These are phyloP conservation scores for Crithidia fasciculata DNA, from an alignment of 208 protist genomes.

Conservation along the genomic window DNA sequence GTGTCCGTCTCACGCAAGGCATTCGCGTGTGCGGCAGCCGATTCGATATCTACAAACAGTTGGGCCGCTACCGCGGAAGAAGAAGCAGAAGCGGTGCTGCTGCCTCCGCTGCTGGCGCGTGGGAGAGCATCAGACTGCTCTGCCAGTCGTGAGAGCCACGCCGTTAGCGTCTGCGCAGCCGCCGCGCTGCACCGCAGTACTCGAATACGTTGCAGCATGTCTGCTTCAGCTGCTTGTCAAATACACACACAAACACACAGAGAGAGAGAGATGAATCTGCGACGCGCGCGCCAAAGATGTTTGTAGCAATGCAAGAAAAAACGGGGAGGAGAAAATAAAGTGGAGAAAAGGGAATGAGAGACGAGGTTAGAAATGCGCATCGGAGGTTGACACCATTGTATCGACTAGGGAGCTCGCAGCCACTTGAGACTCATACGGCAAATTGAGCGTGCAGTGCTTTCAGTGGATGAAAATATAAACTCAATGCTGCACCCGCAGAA, in stretches of 20 bases:
- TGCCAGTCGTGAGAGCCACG: conserved; percentile 42
- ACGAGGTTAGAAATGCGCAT: background rate
- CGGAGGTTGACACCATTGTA: background rate
- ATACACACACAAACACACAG: conserved; percentile 12
- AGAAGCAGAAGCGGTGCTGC: background rate
- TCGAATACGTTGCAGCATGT: conserved; percentile 13
- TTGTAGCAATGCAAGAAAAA: no score
- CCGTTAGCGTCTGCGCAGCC: conserved; percentile 29
- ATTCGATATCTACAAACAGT: conserved; percentile 57
- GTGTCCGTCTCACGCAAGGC: conserved; percentile 77
- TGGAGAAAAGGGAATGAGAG: background rate
- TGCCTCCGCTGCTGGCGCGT: background rate
- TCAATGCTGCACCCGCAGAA: no score
- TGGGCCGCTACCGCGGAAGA: background rate
- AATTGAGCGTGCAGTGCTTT: no score
- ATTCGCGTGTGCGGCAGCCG: conserved; percentile 39
- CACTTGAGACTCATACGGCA: no score
- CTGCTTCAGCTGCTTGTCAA: background rate
- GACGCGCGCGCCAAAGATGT: no score
- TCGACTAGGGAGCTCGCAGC: no score
- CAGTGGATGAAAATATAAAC: no score
- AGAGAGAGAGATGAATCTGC: background rate
- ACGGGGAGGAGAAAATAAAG: background rate
- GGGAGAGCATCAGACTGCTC: conserved; percentile 33
- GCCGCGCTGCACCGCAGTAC: conserved; percentile 28